Conservation (phyloP, 1,284 basidiomycete genomes). For the Ganoderma resinaceum region DNA sequence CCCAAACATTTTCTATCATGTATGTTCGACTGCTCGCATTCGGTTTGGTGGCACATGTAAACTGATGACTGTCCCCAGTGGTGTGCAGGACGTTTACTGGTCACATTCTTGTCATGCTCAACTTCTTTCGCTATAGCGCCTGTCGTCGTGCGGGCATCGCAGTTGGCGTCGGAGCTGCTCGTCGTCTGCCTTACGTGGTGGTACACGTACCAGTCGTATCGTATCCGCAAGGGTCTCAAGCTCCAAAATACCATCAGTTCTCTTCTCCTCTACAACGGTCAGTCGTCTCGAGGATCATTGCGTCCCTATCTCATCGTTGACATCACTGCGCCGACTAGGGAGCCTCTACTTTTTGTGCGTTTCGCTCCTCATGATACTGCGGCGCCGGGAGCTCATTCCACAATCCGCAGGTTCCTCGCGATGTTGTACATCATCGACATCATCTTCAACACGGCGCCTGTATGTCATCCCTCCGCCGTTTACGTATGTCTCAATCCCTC, state of each 20-base stretch:
- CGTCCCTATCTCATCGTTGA: background rate
- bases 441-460: background rate
- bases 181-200: background rate
- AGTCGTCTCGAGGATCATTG: background rate
- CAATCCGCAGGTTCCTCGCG: background rate
- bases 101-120: background rate
- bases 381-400: background rate
- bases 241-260: background rate
- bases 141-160: background rate
- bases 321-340: background rate
- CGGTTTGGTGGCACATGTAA: background rate
- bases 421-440: background rate
- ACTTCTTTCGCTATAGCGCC: background rate
- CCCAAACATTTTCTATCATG: background rate
- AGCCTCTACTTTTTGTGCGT: background rate
- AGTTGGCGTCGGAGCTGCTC: background rate
- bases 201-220: background rate
- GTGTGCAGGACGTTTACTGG: background rate
- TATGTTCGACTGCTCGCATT: background rate
- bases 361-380: background rate
- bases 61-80: background rate
- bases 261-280: background rate
- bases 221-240: background rate
- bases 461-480: background rate
- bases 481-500: background rate